phyloP scores from a whole-genome alignment of 2,329 filamentous ascomycete genomes.

The Microdochium trichocladiopsis region DNA sequence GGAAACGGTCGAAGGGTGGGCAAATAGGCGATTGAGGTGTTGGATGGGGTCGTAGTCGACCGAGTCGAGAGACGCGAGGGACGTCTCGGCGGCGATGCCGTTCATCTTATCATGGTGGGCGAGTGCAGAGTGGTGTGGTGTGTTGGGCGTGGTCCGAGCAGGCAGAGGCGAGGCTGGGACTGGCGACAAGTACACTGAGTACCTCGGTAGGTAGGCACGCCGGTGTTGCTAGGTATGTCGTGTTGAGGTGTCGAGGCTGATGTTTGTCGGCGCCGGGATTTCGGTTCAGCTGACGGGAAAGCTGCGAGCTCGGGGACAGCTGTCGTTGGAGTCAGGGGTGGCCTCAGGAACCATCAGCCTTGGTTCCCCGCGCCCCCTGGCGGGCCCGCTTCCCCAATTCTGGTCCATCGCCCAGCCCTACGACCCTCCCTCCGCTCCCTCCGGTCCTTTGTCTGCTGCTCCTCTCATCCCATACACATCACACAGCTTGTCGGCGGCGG shows the following conservation, averaged over 20 bases:
- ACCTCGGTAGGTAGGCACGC: no score
- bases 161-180: no score
- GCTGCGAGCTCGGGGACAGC: no score
- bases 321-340: neutral
- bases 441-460: neutral
- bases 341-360: neutral
- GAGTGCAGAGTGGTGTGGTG: neutral
- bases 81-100: conserved; percentile 23
- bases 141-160: neutral
- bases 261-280: no score
- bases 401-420: no score
- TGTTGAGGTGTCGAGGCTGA: no score
- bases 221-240: no score
- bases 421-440: no score
- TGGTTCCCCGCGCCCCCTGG: neutral
- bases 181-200: no score
- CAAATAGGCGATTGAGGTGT: conserved; percentile 90
- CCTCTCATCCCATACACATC: no score
- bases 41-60: conserved; percentile 86
- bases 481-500: no score
- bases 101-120: conserved; percentile 26
- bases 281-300: no score
- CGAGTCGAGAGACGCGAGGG: conserved; percentile 24
- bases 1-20: conserved; percentile 76
- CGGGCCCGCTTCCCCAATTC: neutral